Conservation (phyloP, 306 rosid species). For the Prunus salicina region DNA sequence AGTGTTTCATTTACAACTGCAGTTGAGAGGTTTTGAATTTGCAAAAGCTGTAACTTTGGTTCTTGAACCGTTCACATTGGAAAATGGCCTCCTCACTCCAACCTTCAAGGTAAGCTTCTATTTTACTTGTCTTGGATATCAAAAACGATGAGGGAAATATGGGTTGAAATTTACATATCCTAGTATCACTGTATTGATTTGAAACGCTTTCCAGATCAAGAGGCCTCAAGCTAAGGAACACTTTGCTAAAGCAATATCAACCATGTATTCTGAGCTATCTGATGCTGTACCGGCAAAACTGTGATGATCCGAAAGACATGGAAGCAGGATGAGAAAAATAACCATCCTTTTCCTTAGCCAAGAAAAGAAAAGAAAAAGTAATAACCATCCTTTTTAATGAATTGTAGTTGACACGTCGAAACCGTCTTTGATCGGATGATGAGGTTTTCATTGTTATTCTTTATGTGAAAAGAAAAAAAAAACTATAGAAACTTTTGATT, state of each 20-base stretch:
- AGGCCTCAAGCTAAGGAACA: slow-evolving; percentile 81
- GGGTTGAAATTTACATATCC: background rate
- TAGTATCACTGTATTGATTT: slow-evolving; percentile 10
- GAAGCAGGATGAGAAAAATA: background rate
- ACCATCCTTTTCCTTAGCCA: background rate
- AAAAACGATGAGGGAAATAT: too few relatives aligned
- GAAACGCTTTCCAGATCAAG: slow-evolving; percentile 51
- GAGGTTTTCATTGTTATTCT: background rate
- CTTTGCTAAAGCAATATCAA: slow-evolving; percentile 63
- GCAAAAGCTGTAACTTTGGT: slow-evolving; percentile 73
- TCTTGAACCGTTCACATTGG: slow-evolving; percentile 63
- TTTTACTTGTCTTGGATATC: background rate
- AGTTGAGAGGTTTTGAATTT: slow-evolving; percentile 95
- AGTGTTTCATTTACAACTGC: slow-evolving; percentile 18
- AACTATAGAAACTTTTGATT: too few relatives aligned
- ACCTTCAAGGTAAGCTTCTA: slow-evolving; percentile 64
- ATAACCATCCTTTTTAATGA: background rate
- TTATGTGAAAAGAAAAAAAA: background rate
- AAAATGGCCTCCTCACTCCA: slow-evolving; percentile 83
- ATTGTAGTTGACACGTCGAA: background rate
- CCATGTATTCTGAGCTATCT: slow-evolving; percentile 66
- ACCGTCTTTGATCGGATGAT: background rate
- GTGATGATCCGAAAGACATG: slow-evolving; percentile 5
- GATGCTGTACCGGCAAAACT: slow-evolving; percentile 38
- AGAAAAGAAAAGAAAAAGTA: background rate